phyloP scores from a whole-genome alignment of 345 rosid genomes.

The Geranium brycei region DNA sequence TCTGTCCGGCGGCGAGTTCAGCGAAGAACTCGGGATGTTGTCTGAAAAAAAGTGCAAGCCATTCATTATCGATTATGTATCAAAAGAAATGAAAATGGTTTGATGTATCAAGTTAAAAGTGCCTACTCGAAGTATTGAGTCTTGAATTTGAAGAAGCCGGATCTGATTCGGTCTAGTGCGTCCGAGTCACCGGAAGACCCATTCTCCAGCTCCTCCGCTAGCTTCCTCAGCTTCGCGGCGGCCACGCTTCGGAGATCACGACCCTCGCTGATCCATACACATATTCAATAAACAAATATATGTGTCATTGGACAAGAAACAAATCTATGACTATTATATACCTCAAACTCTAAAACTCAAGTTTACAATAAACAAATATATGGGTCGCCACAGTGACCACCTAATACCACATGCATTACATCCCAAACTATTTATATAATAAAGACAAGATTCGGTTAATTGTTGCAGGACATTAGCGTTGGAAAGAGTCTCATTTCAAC shows the following conservation, averaged over 20 bases:
- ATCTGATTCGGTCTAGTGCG: slow-evolving; percentile 45
- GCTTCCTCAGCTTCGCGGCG: slow-evolving; percentile 63
- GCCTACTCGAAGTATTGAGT: slow-evolving; percentile 65
- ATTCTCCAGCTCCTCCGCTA: slow-evolving; percentile 55
- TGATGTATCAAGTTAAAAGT: background rate
- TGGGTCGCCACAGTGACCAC: too few relatives aligned
- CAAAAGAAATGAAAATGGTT: background rate
- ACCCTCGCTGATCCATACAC: slow-evolving; percentile 33
- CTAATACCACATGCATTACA: too few relatives aligned
- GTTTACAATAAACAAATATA: too few relatives aligned
- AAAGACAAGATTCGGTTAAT: too few relatives aligned
- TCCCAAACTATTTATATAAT: too few relatives aligned
- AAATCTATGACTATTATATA: too few relatives aligned
- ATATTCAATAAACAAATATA: too few relatives aligned
- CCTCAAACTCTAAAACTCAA: too few relatives aligned
- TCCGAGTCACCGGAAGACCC: slow-evolving; percentile 30
- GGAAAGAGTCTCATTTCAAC: too few relatives aligned
- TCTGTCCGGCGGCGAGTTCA: slow-evolving; percentile 60
- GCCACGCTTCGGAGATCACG: slow-evolving; percentile 53
- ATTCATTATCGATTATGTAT: background rate
- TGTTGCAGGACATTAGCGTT: too few relatives aligned
- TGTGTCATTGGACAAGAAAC: too few relatives aligned
- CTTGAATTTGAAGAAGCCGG: slow-evolving; percentile 73
- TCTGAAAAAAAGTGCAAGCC: slow-evolving; percentile 33
- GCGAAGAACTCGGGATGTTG: slow-evolving; percentile 47